These are phyloP conservation scores for Chaetomiaceae sp. DNA, from an alignment of 2,329 filamentous ascomycete species.

Conservation along the genomic window DNA sequence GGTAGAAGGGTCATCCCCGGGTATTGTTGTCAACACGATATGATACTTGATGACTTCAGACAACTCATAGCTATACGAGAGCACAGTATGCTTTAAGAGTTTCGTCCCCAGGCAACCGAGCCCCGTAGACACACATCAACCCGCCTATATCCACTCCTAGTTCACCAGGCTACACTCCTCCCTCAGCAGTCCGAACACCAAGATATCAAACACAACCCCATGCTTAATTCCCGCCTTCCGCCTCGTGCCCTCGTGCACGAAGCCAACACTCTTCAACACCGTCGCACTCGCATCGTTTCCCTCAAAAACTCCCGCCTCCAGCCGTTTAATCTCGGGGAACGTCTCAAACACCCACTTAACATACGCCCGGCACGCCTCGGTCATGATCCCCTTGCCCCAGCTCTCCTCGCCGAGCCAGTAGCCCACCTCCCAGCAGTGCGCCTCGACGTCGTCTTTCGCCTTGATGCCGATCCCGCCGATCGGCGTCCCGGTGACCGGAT, in stretches of 20 bases:
- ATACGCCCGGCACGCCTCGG: constrained; percentile 38
- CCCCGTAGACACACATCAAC: no score
- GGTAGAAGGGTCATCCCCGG: not conserved
- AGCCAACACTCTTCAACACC: constrained; percentile 43
- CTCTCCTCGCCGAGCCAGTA: constrained; percentile 43
- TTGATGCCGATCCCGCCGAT: constrained; percentile 42
- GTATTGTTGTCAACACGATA: no score
- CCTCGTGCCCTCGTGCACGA: constrained; percentile 40
- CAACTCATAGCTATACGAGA: no score
- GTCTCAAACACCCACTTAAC: constrained; percentile 42
- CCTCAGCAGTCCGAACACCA: constrained; percentile 35
- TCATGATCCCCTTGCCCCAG: constrained; percentile 46
- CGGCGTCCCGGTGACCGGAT: constrained; percentile 34
- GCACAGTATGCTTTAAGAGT: no score
- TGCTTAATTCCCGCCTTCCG: constrained; percentile 41
- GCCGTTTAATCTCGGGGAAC: constrained; percentile 37
- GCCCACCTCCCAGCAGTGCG: constrained; percentile 44
- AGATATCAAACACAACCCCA: constrained; percentile 37
- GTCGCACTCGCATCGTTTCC: constrained; percentile 40
- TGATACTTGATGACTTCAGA: no score
- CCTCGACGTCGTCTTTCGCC: constrained; percentile 36
- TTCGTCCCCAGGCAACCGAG: no score
- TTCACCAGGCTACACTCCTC: constrained; percentile 15
- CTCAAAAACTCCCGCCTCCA: constrained; percentile 39
- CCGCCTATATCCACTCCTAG: not conserved